Percentiles rank a stretch among this genome's conserved stretches.
These are phyloP conservation scores for Monsonia emarginata DNA, from an alignment of 441 rosid genomes.

Conservation along the genomic window DNA sequence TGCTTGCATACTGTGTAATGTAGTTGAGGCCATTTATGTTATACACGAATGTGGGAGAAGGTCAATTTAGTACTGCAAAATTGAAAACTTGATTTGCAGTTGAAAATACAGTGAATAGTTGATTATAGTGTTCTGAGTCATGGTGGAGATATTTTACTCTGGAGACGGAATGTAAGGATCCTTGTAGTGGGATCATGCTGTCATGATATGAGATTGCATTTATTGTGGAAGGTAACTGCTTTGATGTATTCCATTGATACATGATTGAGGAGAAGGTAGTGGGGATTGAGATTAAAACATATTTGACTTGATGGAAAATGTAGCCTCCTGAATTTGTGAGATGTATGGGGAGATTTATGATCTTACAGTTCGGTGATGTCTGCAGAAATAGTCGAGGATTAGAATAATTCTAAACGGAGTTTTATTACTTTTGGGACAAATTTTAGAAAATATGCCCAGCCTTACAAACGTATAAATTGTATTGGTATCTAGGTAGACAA, in stretches of 20 bases:
- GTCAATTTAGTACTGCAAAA: not conserved
- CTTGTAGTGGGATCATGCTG: slow-evolving; percentile 5
- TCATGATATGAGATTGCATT: slow-evolving; percentile 11
- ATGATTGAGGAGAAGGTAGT: slow-evolving; percentile 2
- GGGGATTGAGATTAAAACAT: slow-evolving; percentile 12
- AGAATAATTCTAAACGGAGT: not conserved
- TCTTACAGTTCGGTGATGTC: not conserved
- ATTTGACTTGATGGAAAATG: slow-evolving; percentile 3
- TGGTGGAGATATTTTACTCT: not conserved
- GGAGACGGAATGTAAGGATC: slow-evolving; percentile 5
- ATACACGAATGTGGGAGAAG: not conserved
- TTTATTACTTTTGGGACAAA: not conserved
- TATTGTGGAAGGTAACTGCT: slow-evolving; percentile 15
- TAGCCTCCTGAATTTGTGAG: slow-evolving; percentile 15
- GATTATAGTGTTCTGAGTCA: not conserved
- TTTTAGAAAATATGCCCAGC: not conserved
- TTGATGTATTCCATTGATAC: slow-evolving; percentile 12
- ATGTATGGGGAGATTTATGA: slow-evolving; percentile 12
- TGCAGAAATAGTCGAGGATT: not conserved
- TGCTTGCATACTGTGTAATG: not conserved
- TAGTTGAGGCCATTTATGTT: slow-evolving; percentile 14
- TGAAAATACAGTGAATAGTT: not conserved
- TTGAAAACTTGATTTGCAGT: slow-evolving; percentile 7
- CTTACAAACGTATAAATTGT: not conserved
- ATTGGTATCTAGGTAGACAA: not conserved